Evolutionary conservation across 179 eudicot genomes (phyloP).

Genomic region (Sideroxylon spinosum): DNA sequence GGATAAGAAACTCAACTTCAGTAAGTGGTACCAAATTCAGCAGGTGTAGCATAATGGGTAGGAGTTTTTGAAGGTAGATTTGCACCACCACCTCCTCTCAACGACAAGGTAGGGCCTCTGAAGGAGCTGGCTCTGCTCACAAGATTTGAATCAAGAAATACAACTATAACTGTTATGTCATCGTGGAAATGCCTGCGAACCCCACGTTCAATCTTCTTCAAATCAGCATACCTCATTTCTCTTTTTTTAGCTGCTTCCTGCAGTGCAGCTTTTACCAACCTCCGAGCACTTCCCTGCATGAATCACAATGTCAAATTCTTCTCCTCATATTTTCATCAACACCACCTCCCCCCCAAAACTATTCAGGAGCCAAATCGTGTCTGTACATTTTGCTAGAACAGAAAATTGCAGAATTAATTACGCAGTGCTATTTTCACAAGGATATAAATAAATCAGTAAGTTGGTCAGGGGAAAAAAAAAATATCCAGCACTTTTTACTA

Average conservation of each 20-base stretch:
- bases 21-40: constrained; percentile 27
- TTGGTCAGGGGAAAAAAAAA: too few species aligned
- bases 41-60: constrained; percentile 29
- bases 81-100: constrained; percentile 12
- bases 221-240: constrained; percentile 74
- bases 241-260: constrained; percentile 81
- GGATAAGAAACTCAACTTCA: background rate
- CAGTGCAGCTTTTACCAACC: constrained; percentile 57
- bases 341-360: background rate
- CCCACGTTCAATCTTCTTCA: constrained; percentile 76
- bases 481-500: background rate
- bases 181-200: constrained; percentile 82
- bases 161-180: constrained; percentile 66
- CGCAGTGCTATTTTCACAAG: background rate
- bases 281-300: constrained; percentile 67
- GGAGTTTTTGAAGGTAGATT: constrained; percentile 30
- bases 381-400: background rate
- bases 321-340: background rate
- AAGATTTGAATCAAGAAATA: constrained; percentile 59
- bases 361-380: too few species aligned
- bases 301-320: background rate
- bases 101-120: constrained; percentile 40
- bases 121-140: constrained; percentile 30
- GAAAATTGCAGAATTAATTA: background rate
- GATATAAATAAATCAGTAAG: background rate